A percentile compares a stretch with the other conserved stretches of the same genome.
Evolutionary conservation across 768 basidiomycete genomes (phyloP).

Genomic region (Epithele typhae): DNA sequence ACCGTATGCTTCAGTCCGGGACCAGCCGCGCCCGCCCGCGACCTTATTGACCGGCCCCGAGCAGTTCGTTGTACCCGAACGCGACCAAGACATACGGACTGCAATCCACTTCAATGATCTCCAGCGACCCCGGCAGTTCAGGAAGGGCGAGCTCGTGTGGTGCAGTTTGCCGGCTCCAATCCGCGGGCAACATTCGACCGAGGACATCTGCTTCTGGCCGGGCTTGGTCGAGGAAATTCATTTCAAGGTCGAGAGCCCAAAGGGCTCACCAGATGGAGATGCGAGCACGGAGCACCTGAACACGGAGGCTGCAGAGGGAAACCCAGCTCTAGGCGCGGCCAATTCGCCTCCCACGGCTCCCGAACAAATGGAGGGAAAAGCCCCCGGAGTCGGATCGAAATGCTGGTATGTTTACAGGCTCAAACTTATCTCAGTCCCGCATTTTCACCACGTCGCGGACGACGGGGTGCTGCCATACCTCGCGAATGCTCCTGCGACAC

Average conservation of each 20-base stretch:
- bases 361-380: no score
- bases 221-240: slow-evolving; percentile 58
- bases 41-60: slow-evolving; percentile 34
- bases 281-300: slow-evolving; percentile 6
- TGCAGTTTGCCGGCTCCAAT: slow-evolving; percentile 54
- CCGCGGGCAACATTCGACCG: slow-evolving; percentile 30
- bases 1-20: slow-evolving; percentile 40
- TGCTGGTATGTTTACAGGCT: slow-evolving; percentile 63
- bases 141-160: slow-evolving; percentile 72
- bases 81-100: slow-evolving; percentile 60
- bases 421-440: slow-evolving; percentile 59
- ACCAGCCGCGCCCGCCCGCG: slow-evolving; percentile 30
- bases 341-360: no score
- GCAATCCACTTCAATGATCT: slow-evolving; percentile 41
- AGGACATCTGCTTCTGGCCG: slow-evolving; percentile 69
- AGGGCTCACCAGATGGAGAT: not conserved
- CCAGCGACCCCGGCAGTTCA: slow-evolving; percentile 54
- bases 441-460: slow-evolving; percentile 44
- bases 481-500: slow-evolving; percentile 52
- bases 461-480: slow-evolving; percentile 71
- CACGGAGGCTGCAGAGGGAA: slow-evolving; percentile 16
- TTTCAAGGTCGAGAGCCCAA: slow-evolving; percentile 37
- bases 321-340: not conserved
- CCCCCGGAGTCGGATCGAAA: slow-evolving; percentile 32
- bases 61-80: slow-evolving; percentile 53